Evolutionary conservation across 495 filamentous ascomycete species (phyloP), one percentile per base, ranked within the genome.

Genomic region (Neurospora sp.): DNA sequence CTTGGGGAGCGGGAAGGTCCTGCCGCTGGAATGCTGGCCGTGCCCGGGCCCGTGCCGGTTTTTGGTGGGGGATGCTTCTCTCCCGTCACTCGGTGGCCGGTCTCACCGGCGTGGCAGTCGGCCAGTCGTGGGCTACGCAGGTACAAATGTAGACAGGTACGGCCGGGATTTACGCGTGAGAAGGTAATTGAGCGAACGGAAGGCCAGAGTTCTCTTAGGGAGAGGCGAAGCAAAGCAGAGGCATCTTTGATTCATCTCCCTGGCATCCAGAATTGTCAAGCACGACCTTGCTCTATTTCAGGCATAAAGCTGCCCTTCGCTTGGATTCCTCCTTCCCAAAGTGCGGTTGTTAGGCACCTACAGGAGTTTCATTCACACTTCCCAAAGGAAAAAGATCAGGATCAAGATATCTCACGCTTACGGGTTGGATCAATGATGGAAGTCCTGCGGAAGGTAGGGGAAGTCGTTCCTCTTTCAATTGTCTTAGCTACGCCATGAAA

Each of bases 261-360:
- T n/a, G 41, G 2, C 41, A 44, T 9, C 2, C 18, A 9, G 0
- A 2, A 9, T 44, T 44, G 16, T 9, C 41, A n/a, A n/a, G 16
- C 7, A 0, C 6, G 41, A n/a, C 7, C 16, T n/a, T 8, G 0
- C 41, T 3, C 1, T n/a, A n/a, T 4, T 44, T 0, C 16, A 18
- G 16, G 5, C 2, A n/a, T 4, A 9, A 8, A 18, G 6, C 6
- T 44, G 5, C 6, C 0, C 5, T 7, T 9, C 41, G 3, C 16
- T 44, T 44, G 2, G 41, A 1, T 44, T 2, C 0, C 16, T 44
- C 6, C 0, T 18, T 8, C 41, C 41, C 0, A 44, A 9, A 18
- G 41, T 18, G 16, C 14, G 16, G 16, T 8, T 18, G 14, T 44
- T 44, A 7, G 16, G 41, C 41, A 39, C 10, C 39, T 10, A 3